Percentiles rank a stretch among this genome's conserved stretches.
Evolutionary conservation across 306 rosid species (phyloP).

Genomic region (Malus domestica): ASM211411v1 NC_041799.1:33453501-33454000

Average conservation of each 20-base stretch:
- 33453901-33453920: background rate
- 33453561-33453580: background rate
- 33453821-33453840: background rate
- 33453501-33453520: no score
- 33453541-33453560: background rate
- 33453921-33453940: conserved; percentile 9
- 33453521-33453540: background rate
- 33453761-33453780: background rate
- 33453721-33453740: background rate
- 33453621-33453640: no score
- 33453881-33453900: background rate
- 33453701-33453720: no score
- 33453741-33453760: no score
- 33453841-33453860: background rate
- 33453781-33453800: background rate
- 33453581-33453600: no score
- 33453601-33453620: no score
- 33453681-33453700: no score
- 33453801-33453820: background rate
- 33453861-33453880: conserved; percentile 9
- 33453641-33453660: no score
- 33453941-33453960: conserved; percentile 34
- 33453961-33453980: conserved; percentile 24
- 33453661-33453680: no score
- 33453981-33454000: conserved; percentile 24